These are phyloP conservation scores for Thielaviopsis musarum DNA, from an alignment of 2,329 filamentous ascomycete species.

Conservation along the genomic window DNA sequence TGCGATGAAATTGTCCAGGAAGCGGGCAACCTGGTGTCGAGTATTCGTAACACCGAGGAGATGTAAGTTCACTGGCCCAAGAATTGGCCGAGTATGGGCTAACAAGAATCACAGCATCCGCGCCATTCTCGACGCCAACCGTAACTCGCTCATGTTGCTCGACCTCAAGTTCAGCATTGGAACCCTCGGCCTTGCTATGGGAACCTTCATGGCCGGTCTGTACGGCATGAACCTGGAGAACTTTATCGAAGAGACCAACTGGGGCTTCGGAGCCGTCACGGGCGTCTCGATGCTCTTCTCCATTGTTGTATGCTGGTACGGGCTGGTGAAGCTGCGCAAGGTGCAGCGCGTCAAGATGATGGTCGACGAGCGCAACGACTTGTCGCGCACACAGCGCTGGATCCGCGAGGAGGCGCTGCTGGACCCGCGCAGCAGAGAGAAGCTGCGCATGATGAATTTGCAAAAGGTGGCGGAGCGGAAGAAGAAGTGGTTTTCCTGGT, in stretches of 20 bases:
- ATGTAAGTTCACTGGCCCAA: conserved; percentile 44
- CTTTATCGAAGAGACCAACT: conserved; percentile 85
- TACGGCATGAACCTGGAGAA: conserved; percentile 99
- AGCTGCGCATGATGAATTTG: conserved; percentile 34
- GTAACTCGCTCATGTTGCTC: conserved; percentile 92
- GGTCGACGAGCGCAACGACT: conserved; percentile 24
- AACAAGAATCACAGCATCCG: conserved; percentile 47
- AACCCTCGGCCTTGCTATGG: conserved; percentile 83
- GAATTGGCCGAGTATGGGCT: conserved; percentile 5
- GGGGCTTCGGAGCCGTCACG: conserved; percentile 69
- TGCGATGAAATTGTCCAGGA: conserved; percentile 97
- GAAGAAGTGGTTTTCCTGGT: conserved; percentile 19
- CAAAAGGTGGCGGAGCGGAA: conserved; percentile 24
- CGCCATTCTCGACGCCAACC: conserved; percentile 93
- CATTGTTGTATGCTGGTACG: conserved; percentile 64
- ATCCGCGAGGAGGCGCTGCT: conserved; percentile 32
- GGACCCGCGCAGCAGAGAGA: conserved; percentile 37
- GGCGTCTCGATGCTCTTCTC: conserved; percentile 54
- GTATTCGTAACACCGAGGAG: conserved; percentile 95
- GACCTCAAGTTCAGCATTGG: conserved; percentile 94
- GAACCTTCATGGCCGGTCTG: conserved; percentile 92
- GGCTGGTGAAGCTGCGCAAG: conserved; percentile 64
- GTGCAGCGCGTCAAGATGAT: conserved; percentile 83
- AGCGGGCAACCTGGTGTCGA: conserved; percentile 78
- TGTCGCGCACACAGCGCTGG: conserved; percentile 26